phyloP scores from a whole-genome alignment of 805 yeast genomes.

The Cyberlindnera suaveolens region DNA sequence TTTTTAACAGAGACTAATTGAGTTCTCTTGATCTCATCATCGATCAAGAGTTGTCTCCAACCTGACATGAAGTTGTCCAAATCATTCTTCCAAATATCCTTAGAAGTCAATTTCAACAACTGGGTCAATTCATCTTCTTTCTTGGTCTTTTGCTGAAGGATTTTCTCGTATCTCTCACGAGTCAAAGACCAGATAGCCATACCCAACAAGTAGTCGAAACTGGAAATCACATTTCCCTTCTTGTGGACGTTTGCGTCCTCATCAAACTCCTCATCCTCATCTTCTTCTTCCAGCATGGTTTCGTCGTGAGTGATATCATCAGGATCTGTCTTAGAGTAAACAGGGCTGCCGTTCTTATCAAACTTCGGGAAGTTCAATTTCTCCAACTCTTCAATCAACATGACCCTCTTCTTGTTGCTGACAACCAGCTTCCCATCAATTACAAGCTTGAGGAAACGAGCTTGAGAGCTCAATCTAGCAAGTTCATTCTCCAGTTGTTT shows the following conservation, averaged over 20 bases:
- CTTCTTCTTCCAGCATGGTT: slow-evolving; percentile 29
- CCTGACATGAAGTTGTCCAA: slow-evolving; percentile 62
- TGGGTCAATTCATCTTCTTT: slow-evolving; percentile 65
- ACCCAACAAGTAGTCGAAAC: slow-evolving; percentile 82
- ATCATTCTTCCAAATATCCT: slow-evolving; percentile 84
- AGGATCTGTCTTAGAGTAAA: slow-evolving; percentile 35
- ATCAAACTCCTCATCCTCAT: slow-evolving; percentile 34
- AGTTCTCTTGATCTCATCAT: slow-evolving; percentile 56
- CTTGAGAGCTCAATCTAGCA: slow-evolving; percentile 72
- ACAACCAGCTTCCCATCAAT: slow-evolving; percentile 68
- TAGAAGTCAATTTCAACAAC: slow-evolving; percentile 64
- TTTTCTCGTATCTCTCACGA: slow-evolving; percentile 75
- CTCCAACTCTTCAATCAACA: slow-evolving; percentile 57
- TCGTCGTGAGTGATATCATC: slow-evolving; percentile 29
- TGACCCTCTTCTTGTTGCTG: slow-evolving; percentile 66
- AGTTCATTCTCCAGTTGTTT: slow-evolving; percentile 66
- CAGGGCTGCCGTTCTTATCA: slow-evolving; percentile 62
- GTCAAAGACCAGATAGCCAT: slow-evolving; percentile 95
- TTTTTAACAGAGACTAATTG: slow-evolving; percentile 41
- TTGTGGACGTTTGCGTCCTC: slow-evolving; percentile 32
- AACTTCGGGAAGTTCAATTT: slow-evolving; percentile 68
- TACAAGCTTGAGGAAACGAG: slow-evolving; percentile 85
- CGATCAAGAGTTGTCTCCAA: slow-evolving; percentile 63
- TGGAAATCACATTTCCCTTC: slow-evolving; percentile 47
- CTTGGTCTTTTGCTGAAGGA: slow-evolving; percentile 65